Conservation (phyloP, 1,284 basidiomycete species). For the Cryptococcus depauperatus region DNA sequence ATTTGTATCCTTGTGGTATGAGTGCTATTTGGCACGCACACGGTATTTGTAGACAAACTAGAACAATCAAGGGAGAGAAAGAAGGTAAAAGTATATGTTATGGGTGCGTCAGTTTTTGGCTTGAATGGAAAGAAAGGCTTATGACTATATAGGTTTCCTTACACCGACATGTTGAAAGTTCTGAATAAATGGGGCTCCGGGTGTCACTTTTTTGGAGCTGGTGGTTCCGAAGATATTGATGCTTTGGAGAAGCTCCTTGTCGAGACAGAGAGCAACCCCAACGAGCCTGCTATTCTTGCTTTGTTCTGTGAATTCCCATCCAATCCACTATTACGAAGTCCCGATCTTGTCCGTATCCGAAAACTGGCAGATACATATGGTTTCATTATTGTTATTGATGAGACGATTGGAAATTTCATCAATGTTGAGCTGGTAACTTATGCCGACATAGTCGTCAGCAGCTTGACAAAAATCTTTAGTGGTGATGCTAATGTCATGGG, state of each 20-base stretch:
- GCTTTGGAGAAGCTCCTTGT: constrained; percentile 59
- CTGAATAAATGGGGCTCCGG: constrained; percentile 96
- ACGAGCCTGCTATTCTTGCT: constrained; percentile 45
- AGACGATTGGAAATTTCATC: constrained; percentile 92
- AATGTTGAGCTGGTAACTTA: constrained; percentile 88
- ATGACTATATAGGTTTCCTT: constrained; percentile 66
- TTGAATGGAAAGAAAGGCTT: constrained; percentile 5
- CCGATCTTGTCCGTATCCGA: constrained; percentile 71
- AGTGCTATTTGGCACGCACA: constrained; percentile 87
- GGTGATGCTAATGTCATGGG: constrained; percentile 97
- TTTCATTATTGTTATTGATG: constrained; percentile 86
- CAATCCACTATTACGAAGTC: constrained; percentile 81
- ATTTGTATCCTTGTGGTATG: constrained; percentile 82
- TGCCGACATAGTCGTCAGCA: constrained; percentile 89
- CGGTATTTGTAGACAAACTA: constrained; percentile 56
- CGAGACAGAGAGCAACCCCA: background rate
- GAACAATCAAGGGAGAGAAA: constrained; percentile 30
- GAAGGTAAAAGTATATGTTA: constrained; percentile 83
- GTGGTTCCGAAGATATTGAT: constrained; percentile 67
- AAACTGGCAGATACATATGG: constrained; percentile 77
- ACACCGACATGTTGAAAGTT: constrained; percentile 94
- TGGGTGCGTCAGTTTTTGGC: constrained; percentile 60
- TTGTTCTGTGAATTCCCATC: constrained; percentile 79
- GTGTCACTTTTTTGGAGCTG: constrained; percentile 80
- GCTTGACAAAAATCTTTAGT: constrained; percentile 90